These are phyloP conservation scores for Sequoiadendron giganteum DNA, from an alignment of 75 land plant genomes.

Conservation along the genomic window DNA sequence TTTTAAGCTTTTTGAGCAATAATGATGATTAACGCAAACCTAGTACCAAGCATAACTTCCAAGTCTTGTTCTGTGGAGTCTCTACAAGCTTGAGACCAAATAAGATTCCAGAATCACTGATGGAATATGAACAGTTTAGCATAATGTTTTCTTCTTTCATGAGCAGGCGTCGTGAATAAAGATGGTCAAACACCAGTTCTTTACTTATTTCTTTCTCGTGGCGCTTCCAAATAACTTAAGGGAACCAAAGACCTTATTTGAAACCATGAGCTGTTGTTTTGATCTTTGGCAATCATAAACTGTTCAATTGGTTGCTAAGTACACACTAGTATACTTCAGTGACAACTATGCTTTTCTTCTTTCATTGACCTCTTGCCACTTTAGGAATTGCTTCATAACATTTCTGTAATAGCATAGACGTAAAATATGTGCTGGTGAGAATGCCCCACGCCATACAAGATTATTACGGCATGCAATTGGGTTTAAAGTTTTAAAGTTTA, in stretches of 20 bases:
- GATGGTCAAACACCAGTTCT: background rate
- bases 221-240: background rate
- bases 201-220: background rate
- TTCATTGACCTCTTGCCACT: background rate
- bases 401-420: background rate
- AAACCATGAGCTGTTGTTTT: background rate
- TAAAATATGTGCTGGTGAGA: background rate
- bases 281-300: background rate
- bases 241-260: background rate
- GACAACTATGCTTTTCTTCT: background rate
- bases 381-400: background rate
- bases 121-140: background rate
- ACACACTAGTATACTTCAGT: background rate
- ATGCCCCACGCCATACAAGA: background rate
- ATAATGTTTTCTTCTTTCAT: background rate
- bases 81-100: background rate
- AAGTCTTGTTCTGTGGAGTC: background rate
- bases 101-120: background rate
- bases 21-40: background rate
- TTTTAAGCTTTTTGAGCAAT: background rate
- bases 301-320: too few relatives aligned
- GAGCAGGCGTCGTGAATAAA: background rate
- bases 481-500: background rate
- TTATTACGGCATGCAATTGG: background rate
- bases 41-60: background rate